Evolutionary conservation across 179 eudicot genomes (phyloP), one percentile per base, ranked within the genome.

Genomic region (Silene noctiflora): DNA sequence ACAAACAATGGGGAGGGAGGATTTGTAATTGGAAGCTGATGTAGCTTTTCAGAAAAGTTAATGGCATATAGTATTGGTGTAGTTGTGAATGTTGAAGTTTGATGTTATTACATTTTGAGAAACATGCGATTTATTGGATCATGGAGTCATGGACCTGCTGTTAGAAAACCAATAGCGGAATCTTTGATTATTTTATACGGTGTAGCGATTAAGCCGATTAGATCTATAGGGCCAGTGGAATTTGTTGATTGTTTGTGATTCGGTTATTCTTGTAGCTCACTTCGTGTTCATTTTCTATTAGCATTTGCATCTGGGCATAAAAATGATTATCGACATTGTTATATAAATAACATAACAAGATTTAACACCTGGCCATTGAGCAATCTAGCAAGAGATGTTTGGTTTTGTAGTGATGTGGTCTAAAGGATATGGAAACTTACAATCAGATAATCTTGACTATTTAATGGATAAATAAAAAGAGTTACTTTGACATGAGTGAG

Each of bases 31-130:
- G 9, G 63, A 16, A 59, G 11, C 22, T 5, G 63, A 19, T 59
- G 63, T 59, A 1, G 11, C 11, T 61, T 61, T 10, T 22, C 51
- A 10, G 51, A 11, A 44, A 44, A 44, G 51, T 44, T 44, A 44
- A 44, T 44, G 14, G 3, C 51, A 44, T 44, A 8, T 44, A 8
- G 51, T 10, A 8, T 44, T 1, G 59, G 59, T 55, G n/a, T 55
- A 17, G 27, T 59, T 59, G 63, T 59, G 67, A 62, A 22, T 62
- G 67, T 62, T 27, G n/a, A n/a, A n/a, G n/a, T n/a, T n/a, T n/a
- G n/a, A n/a, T n/a, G n/a, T n/a, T n/a, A n/a, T n/a, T n/a, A n/a
- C n/a, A n/a, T n/a, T n/a, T n/a, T n/a, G n/a, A n/a, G n/a, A n/a
- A n/a, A n/a, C n/a, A n/a, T n/a, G 29, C 29, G 29, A 27, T 27